phyloP scores from a whole-genome alignment of 2,329 filamentous ascomycete genomes.

The Arthrobotrys megalospora region DNA sequence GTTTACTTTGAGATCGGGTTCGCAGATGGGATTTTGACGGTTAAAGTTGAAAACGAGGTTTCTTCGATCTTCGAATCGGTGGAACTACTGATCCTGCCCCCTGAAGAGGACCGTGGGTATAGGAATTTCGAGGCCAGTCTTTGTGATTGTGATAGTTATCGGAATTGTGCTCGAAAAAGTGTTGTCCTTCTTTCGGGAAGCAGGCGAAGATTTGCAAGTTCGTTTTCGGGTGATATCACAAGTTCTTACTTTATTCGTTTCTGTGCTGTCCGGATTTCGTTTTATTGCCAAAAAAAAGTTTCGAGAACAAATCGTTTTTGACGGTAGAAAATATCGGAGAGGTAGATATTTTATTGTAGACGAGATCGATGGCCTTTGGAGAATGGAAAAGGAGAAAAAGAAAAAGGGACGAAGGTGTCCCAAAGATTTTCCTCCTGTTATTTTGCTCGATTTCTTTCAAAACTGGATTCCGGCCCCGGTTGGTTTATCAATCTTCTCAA shows the following conservation, averaged over 20 bases:
- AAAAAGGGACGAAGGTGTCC: slow-evolving; percentile 1
- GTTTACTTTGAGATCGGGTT: neutral
- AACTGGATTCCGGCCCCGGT: slow-evolving; percentile 13
- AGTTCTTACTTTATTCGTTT: slow-evolving; percentile 1
- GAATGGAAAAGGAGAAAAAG: neutral
- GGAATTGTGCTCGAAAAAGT: slow-evolving; percentile 34
- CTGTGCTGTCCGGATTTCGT: neutral
- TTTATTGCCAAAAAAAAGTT: neutral
- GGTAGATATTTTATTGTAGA: neutral
- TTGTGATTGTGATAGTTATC: slow-evolving; percentile 28
- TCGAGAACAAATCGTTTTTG: neutral
- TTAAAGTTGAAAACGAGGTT: neutral
- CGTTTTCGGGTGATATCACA: slow-evolving; percentile 24
- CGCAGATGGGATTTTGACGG: neutral
- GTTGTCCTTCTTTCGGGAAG: slow-evolving; percentile 46
- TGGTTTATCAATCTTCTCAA: slow-evolving; percentile 10
- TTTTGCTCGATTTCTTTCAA: slow-evolving; percentile 39
- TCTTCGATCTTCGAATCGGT: neutral
- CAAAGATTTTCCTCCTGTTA: slow-evolving; percentile 7
- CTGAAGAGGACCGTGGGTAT: slow-evolving; percentile 14
- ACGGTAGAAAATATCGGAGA: neutral
- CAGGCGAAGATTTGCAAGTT: slow-evolving; percentile 25
- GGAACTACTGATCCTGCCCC: neutral
- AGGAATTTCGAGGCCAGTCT: slow-evolving; percentile 17
- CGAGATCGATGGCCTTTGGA: neutral